These are phyloP conservation scores for Tolypocladium capitatum DNA, from an alignment of 2,329 filamentous ascomycete species.

Conservation along the genomic window DNA sequence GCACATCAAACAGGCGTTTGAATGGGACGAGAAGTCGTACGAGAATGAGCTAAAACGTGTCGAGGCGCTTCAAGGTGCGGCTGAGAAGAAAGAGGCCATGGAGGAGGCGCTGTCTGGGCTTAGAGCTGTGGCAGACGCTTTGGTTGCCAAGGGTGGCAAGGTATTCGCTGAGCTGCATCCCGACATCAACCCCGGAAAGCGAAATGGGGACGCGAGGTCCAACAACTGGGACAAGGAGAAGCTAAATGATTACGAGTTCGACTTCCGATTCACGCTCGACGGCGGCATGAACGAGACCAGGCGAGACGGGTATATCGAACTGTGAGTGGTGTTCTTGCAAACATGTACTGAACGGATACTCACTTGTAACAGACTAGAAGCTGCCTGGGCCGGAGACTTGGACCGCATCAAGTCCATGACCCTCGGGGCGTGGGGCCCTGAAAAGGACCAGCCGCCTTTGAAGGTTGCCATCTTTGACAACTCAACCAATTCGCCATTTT, in stretches of 20 bases:
- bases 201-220: constrained; percentile 1
- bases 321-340: constrained; percentile 31
- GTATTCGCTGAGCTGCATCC: constrained; percentile 53
- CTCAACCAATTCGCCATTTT: constrained; percentile 44
- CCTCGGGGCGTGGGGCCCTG: constrained; percentile 41
- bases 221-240: constrained; percentile 6
- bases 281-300: constrained; percentile 42
- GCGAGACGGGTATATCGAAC: constrained; percentile 44
- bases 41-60: constrained; percentile 10
- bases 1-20: constrained; percentile 15
- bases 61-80: constrained; percentile 7
- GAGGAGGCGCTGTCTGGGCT: constrained; percentile 35
- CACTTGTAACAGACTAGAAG: constrained; percentile 43
- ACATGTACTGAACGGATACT: not conserved
- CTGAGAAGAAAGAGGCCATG: constrained; percentile 45
- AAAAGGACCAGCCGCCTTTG: constrained; percentile 44
- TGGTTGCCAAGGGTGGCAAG: constrained; percentile 50
- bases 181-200: constrained; percentile 20
- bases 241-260: constrained; percentile 29
- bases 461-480: constrained; percentile 47
- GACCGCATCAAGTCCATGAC: constrained; percentile 52
- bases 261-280: constrained; percentile 37
- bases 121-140: constrained; percentile 36
- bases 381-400: constrained; percentile 58
- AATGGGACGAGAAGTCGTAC: constrained; percentile 17